These are phyloP conservation scores for Delphinella strobiligena DNA, from an alignment of 2,329 filamentous ascomycete genomes.

Conservation along the genomic window DNA sequence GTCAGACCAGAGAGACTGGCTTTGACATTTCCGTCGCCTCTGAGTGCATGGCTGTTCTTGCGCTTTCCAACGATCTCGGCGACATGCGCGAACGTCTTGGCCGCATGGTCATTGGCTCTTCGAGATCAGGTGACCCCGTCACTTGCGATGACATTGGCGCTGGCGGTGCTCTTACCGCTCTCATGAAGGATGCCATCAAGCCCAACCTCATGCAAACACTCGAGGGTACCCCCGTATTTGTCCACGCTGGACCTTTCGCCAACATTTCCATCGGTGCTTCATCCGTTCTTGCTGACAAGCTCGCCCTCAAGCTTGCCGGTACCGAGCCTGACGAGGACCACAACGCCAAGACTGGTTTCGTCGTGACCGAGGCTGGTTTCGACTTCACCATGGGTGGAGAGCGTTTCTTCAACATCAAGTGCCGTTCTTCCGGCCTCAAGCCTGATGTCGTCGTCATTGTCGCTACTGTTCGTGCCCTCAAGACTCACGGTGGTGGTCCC, in stretches of 20 bases:
- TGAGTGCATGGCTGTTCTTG: conserved; percentile 97
- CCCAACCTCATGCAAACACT: conserved; percentile 98
- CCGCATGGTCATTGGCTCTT: conserved; percentile 89
- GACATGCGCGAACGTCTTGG: conserved; percentile 92
- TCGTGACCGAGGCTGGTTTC: conserved; percentile 93
- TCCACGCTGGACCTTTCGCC: conserved; percentile 93
- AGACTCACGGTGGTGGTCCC: conserved; percentile 94
- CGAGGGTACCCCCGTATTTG: conserved; percentile 93
- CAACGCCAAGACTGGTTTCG: conserved; percentile 72
- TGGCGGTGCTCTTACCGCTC: conserved; percentile 78
- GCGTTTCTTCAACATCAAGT: conserved; percentile 99
- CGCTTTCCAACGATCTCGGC: conserved; percentile 71
- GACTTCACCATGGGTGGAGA: conserved; percentile 99
- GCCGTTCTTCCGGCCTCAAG: conserved; percentile 80
- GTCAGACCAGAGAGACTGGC: conserved; percentile 73
- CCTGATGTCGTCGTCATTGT: conserved; percentile 93
- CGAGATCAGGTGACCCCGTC: conserved; percentile 72
- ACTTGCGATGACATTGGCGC: conserved; percentile 93
- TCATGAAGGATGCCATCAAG: conserved; percentile 98
- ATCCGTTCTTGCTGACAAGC: conserved; percentile 86
- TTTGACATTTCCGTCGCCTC: conserved; percentile 98
- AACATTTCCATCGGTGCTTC: conserved; percentile 98
- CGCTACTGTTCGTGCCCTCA: conserved; percentile 86
- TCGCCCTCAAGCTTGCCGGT: conserved; percentile 89
- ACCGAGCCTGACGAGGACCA: conserved; percentile 87